Percentiles rank a stretch among this genome's conserved stretches.
These are phyloP conservation scores for Pholiota microspora DNA, from an alignment of 768 basidiomycete species.

Conservation along the genomic window DNA sequence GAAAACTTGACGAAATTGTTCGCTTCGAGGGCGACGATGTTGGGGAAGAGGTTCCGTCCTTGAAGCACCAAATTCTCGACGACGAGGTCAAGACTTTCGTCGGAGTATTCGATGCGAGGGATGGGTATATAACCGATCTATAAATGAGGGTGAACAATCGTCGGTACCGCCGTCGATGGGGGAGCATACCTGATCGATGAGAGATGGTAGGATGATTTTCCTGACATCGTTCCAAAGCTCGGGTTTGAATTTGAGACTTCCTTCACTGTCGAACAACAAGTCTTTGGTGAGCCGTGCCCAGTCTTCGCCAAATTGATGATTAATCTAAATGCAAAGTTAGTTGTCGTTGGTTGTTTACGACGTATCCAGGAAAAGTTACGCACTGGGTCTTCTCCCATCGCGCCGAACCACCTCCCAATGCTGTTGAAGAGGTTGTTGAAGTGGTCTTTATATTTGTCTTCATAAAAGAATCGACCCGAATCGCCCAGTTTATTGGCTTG, in stretches of 20 bases:
- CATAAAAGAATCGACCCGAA: conserved; percentile 74
- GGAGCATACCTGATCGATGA: conserved; percentile 70
- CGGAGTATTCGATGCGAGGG: conserved; percentile 91
- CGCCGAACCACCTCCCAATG: conserved; percentile 75
- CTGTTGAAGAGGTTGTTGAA: conserved; percentile 79
- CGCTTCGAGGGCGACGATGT: conserved; percentile 67
- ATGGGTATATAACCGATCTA: conserved; percentile 84
- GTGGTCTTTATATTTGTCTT: conserved; percentile 60
- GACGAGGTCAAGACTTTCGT: conserved; percentile 82
- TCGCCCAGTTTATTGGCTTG: conserved; percentile 67
- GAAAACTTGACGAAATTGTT: conserved; percentile 85
- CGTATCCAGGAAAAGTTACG: too few species aligned
- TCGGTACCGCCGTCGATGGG: neutral
- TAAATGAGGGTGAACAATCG: neutral
- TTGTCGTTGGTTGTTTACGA: too few species aligned
- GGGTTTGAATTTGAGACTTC: conserved; percentile 84
- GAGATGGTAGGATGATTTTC: conserved; percentile 72
- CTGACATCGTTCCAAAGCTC: conserved; percentile 88
- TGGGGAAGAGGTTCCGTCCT: conserved; percentile 88
- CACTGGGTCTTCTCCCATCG: conserved; percentile 80
- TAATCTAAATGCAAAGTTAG: too few species aligned
- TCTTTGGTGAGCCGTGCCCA: conserved; percentile 81
- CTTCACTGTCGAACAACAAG: conserved; percentile 79
- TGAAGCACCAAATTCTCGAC: conserved; percentile 91
- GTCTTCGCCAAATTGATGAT: conserved; percentile 79